Evolutionary conservation across 1,284 basidiomycete species (phyloP), one percentile per base, ranked within the genome.

Genomic region (Pseudozyma hubeiensis): DNA sequence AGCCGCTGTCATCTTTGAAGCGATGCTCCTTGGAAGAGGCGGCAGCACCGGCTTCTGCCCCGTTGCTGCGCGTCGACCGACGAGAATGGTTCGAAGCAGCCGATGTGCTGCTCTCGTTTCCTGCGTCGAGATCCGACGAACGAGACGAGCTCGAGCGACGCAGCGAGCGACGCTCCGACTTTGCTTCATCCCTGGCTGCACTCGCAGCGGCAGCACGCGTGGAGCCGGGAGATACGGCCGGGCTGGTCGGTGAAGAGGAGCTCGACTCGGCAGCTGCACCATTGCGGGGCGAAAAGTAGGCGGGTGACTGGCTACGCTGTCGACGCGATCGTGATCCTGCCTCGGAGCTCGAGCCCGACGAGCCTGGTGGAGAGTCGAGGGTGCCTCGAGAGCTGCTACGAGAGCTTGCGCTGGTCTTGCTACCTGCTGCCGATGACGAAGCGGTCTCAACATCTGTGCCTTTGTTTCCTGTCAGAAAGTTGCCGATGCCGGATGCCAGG

Each of bases 101-200:
- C 19, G 70, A 73, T 2, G 65, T 65, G 45, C 65, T 68, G 37
- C 65, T 68, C 47, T 74, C 71, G 34, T 73, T 73, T 4, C 64
- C 66, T 3, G 56, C 70, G 7, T 71, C 68, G 17, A 55, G 43
- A 40, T 73, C 70, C 13, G 58, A 64, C 5, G 59, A 67, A 16
- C 59, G 59, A 3, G 56, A 64, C 44, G 57, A 64, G 53, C 57
- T 64, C 4, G 61, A 56, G 0, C 57, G 57, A 19, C 57, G 52
- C 10, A 55, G 1, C 9, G 61, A 53, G 9, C 57, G 50, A 4
- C 62, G 53, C 16, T 59, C 62, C 50, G 50, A 30, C 33, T 64
- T 62, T 9, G 29, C 7, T 16, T 60, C 61, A 5, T 59, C 57
- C 51, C 46, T 61, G 19, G 46, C 39, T 16, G 30, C 44, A 4